Conservation (phyloP, 768 basidiomycete genomes). For the Lactarius deliciosus region DNA sequence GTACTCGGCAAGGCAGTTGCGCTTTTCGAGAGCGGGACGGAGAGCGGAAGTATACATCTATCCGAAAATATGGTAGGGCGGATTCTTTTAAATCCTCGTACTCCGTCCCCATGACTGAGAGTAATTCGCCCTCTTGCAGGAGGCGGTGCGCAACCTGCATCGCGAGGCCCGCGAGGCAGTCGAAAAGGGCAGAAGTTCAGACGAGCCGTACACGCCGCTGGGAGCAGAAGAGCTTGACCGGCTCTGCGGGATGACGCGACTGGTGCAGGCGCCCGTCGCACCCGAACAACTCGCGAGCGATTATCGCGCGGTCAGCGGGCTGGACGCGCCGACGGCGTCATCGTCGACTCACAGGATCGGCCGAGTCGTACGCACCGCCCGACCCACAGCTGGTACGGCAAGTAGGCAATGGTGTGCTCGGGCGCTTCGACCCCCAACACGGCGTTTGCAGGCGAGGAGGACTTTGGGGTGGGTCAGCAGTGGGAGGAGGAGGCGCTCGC, state of each 20-base stretch:
- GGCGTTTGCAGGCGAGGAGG: slow-evolving; percentile 25
- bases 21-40: slow-evolving; percentile 35
- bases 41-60: slow-evolving; percentile 32
- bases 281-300: slow-evolving; percentile 20
- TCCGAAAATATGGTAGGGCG: slow-evolving; percentile 30
- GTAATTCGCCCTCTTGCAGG: slow-evolving; percentile 29
- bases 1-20: slow-evolving; percentile 38
- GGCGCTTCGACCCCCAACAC: slow-evolving; percentile 13
- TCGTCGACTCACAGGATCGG: slow-evolving; percentile 33
- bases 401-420: slow-evolving; percentile 22
- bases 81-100: too few species aligned
- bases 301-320: slow-evolving; percentile 25
- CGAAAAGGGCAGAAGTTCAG: slow-evolving; percentile 28
- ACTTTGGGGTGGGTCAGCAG: slow-evolving; percentile 13
- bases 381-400: slow-evolving; percentile 31
- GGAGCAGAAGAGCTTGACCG: slow-evolving; percentile 36
- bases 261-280: slow-evolving; percentile 21
- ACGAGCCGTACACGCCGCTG: slow-evolving; percentile 23
- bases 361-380: slow-evolving; percentile 34
- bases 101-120: not conserved
- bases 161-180: slow-evolving; percentile 36
- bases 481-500: not conserved
- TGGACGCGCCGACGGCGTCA: slow-evolving; percentile 24
- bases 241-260: slow-evolving; percentile 37
- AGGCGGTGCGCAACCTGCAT: slow-evolving; percentile 35